These are phyloP conservation scores for Sporisorium iseilematis-ciliati DNA, from an alignment of 1,284 basidiomycete genomes.

Conservation along the genomic window DNA sequence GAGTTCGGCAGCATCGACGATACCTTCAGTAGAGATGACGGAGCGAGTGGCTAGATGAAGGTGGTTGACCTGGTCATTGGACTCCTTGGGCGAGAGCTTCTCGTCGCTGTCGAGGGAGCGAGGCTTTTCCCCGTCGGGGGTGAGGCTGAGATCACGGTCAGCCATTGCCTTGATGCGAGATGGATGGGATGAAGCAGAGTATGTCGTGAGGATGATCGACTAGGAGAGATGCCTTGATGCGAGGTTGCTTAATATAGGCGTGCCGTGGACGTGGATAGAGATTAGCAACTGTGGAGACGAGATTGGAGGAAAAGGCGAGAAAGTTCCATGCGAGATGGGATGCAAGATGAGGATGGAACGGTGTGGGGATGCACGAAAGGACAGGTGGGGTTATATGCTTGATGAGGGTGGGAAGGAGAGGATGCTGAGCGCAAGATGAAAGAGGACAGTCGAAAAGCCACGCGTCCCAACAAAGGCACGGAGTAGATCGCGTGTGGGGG, in stretches of 20 bases:
- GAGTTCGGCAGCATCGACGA: constrained; percentile 45
- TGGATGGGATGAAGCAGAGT: background rate
- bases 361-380: background rate
- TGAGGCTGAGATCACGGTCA: constrained; percentile 15
- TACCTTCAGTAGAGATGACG: constrained; percentile 41
- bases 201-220: too few species aligned
- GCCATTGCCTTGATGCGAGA: constrained; percentile 12
- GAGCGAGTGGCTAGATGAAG: constrained; percentile 42
- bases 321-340: constrained; percentile 24
- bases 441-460: background rate
- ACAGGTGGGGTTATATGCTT: constrained; percentile 9
- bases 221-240: background rate
- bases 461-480: background rate
- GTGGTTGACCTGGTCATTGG: constrained; percentile 12
- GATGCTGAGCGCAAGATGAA: background rate
- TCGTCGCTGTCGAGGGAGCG: constrained; percentile 29
- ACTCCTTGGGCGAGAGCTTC: constrained; percentile 28
- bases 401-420: constrained; percentile 1
- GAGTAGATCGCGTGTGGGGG: constrained; percentile 3
- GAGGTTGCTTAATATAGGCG: background rate
- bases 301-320: constrained; percentile 6
- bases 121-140: constrained; percentile 27
- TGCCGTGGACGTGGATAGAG: background rate
- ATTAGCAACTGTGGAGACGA: background rate
- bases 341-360: too few species aligned